Base-by-base conservation (phyloP, 1,284 basidiomycete genomes). In the Malassezia psittaci region DNA sequence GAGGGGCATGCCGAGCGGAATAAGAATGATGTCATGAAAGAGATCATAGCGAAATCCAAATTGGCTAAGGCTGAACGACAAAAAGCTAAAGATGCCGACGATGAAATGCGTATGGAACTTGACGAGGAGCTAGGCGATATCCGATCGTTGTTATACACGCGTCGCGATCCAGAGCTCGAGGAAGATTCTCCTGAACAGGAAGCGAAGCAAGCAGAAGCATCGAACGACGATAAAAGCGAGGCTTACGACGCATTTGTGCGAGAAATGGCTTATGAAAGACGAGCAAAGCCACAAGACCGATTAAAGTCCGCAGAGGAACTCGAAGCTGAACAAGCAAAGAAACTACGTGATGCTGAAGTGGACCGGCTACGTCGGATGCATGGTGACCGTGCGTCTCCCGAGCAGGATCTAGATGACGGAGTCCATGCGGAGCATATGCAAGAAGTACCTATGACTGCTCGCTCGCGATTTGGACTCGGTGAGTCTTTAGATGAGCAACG, bases 41-140 rank as follows among this genome's bases (percentile, higher is more conserved):
- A 99, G 76, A 86, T 99, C 48, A 90, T 99, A 48, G 87, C 90
- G 12, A 98, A 98, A 77, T 93, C 89, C 77, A 99, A 99, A 76
- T 55, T 65, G 34, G 67, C 66, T 52, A 74, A 96, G 88, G 77
- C 86, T 55, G 83, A 83, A 64, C 83, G 93, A 39, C 91, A 96
- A 80, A 82, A 86, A 69, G 85, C 90, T 75, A 84, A 83, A 62
- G 88, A 91, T 63, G 79, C 85, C 64, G 90, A 88, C 67, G 88
- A 90, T 21, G 85, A 86, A 63, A 79, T 90, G 16, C 86, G 94
- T 52, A 83, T 87, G 64, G 82, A 89, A 74, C 83, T 98, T 38
- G 94, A 98, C 76, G 81, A 85, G 51, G 86, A 90, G 62, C 85
- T 98, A 51, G 85, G 86, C 59, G 82, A 86, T 37, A 80, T 99